Conservation (phyloP, 2,329 filamentous ascomycete genomes). For the Ascosphaera acerosa region DNA sequence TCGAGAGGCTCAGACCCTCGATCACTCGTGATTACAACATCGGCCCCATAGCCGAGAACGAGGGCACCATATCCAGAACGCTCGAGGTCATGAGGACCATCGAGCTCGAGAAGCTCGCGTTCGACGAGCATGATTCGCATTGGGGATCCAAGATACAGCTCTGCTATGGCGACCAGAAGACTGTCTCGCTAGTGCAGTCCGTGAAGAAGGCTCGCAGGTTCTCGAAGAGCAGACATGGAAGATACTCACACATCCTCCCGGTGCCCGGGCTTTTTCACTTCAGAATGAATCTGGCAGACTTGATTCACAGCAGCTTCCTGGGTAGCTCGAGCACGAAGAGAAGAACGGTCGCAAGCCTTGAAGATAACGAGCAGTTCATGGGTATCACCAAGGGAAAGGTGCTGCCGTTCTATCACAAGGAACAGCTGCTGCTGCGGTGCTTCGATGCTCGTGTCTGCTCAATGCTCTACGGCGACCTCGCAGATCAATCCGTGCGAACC, state of each 20-base stretch:
- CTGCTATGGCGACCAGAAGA: conserved; percentile 2
- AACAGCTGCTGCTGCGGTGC: neutral
- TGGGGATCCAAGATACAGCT: neutral
- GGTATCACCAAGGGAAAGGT: conserved; percentile 1
- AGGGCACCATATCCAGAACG: neutral
- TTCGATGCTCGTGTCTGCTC: neutral
- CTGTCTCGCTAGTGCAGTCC: conserved; percentile 1
- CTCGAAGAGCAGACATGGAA: neutral
- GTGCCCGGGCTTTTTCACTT: neutral
- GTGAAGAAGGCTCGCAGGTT: neutral
- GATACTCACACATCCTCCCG: neutral
- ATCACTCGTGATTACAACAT: neutral
- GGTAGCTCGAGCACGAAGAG: no score
- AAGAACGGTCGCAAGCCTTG: neutral
- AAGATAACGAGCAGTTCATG: neutral
- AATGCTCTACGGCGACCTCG: neutral
- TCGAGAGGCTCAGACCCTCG: conserved; percentile 1
- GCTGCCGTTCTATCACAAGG: conserved; percentile 1
- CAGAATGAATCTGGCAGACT: neutral
- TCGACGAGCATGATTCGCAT: neutral
- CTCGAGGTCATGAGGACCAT: neutral
- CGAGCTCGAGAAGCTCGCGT: neutral
- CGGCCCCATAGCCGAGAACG: conserved; percentile 1
- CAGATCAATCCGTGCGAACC: neutral
- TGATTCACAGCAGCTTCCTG: neutral